These are phyloP conservation scores for Cercospora sesami DNA, from an alignment of 2,329 filamentous ascomycete species.

Conservation along the genomic window DNA sequence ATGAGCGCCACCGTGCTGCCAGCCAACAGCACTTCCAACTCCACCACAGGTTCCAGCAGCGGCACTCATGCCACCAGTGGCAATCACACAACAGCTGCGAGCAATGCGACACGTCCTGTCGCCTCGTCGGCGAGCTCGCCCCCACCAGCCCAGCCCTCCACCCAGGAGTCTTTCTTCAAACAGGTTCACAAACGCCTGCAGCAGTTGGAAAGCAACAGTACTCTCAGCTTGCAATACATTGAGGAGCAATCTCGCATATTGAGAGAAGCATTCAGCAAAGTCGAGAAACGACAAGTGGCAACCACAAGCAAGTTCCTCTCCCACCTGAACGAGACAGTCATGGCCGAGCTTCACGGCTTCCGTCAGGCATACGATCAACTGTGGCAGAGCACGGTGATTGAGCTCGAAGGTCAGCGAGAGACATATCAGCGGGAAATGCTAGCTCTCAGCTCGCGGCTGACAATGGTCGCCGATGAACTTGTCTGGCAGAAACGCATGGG, in stretches of 20 bases:
- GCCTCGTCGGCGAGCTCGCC: slow-evolving; percentile 19
- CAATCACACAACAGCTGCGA: slow-evolving; percentile 6
- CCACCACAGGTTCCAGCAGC: not conserved
- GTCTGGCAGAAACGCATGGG: slow-evolving; percentile 83
- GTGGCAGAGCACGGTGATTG: slow-evolving; percentile 92
- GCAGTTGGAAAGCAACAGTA: slow-evolving; percentile 87
- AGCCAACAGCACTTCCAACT: not conserved
- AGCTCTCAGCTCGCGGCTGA: slow-evolving; percentile 76
- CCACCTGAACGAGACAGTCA: slow-evolving; percentile 81
- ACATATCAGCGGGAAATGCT: slow-evolving; percentile 80
- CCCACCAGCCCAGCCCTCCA: slow-evolving; percentile 65
- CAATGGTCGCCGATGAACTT: slow-evolving; percentile 89
- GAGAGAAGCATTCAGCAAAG: slow-evolving; percentile 79
- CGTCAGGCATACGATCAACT: slow-evolving; percentile 90
- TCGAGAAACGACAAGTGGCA: slow-evolving; percentile 82
- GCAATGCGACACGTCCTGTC: slow-evolving; percentile 11
- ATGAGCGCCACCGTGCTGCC: not conserved
- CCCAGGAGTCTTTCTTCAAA: slow-evolving; percentile 98
- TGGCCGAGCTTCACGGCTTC: slow-evolving; percentile 74
- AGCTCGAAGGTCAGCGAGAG: slow-evolving; percentile 84
- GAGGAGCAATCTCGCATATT: slow-evolving; percentile 92
- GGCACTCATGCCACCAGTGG: not conserved
- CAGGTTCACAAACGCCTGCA: slow-evolving; percentile 90
- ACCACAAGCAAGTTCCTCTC: slow-evolving; percentile 81
- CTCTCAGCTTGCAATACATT: slow-evolving; percentile 90